phyloP scores from a whole-genome alignment of 2,329 filamentous ascomycete genomes.

The Parastagonospora avenae region DNA sequence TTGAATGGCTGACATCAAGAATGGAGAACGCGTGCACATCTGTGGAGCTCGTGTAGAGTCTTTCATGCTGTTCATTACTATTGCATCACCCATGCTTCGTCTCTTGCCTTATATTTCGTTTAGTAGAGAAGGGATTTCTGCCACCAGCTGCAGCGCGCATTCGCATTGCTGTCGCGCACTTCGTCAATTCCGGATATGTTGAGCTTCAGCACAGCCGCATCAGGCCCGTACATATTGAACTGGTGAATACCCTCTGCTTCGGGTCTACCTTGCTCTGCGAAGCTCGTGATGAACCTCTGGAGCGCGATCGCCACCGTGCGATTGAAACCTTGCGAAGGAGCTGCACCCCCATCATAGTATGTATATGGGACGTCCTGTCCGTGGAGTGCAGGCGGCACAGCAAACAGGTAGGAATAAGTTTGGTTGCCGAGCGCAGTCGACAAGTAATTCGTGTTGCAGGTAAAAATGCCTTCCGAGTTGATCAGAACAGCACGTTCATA shows the following conservation, averaged over 20 bases:
- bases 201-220: slow-evolving; percentile 53
- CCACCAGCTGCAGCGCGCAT: slow-evolving; percentile 59
- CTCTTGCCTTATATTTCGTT: not conserved
- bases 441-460: slow-evolving; percentile 60
- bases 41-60: not conserved
- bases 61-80: slow-evolving; percentile 6
- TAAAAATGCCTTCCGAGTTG: slow-evolving; percentile 53
- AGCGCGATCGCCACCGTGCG: slow-evolving; percentile 49
- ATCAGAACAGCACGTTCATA: slow-evolving; percentile 51
- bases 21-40: not conserved
- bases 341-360: slow-evolving; percentile 53
- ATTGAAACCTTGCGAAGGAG: slow-evolving; percentile 30
- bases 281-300: slow-evolving; percentile 54
- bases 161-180: slow-evolving; percentile 53
- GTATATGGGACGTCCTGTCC: slow-evolving; percentile 59
- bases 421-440: slow-evolving; percentile 53
- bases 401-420: slow-evolving; percentile 60
- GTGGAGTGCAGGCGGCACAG: slow-evolving; percentile 59
- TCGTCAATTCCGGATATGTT: slow-evolving; percentile 50
- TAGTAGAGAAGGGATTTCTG: slow-evolving; percentile 53
- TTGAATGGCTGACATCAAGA: not conserved
- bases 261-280: slow-evolving; percentile 48
- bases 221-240: slow-evolving; percentile 55
- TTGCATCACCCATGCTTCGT: not conserved
- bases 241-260: slow-evolving; percentile 46